Base-by-base conservation (phyloP, 257 asterid genomes). In the Solanum gandarillasii region DNA sequence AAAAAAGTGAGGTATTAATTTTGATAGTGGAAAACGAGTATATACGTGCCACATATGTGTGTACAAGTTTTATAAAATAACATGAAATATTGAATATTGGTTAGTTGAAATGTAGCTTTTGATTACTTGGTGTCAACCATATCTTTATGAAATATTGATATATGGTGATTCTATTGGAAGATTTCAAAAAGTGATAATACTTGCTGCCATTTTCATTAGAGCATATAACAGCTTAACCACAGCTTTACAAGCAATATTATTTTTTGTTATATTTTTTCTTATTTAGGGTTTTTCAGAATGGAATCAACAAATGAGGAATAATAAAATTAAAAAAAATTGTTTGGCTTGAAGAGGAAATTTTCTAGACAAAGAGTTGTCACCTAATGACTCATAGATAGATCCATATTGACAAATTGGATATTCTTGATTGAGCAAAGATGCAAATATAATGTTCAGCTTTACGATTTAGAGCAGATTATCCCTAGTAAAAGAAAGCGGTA, bases 341-440 rank as follows among this genome's bases (percentile, higher is more conserved):
- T 84, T 84, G 74, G 35, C 87, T 55, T 73, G 78, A 81, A 87
- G 84, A 74, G 85, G 87, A 86, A 68, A 88, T 0, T 32, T 68
- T 68, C 5, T 32, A 79, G 94, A 92, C 82, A 92, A 73, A 79
- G 92, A 92, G 90, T 88, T 90, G 79, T 86, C 88, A 92, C 92
- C 94, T 87, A 90, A 90, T 88, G 52, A 68, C 83, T 35, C 39
- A 60, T 29, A 9, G 85, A 81, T 82, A 9, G 38, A 14, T 48
- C 41, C 29, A 9, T 21, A 5, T 74, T 16, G 14, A 43, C 67
- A 43, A 41, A 16, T 79, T 43, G 67, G 39, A 79, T 41, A 14
- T 27, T 27, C 2, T 14, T 25, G 27, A 7, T 55, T 2, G 62
- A 55, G 62, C 62, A 55, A 6, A 18, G 10, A 20, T 0, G 25